Percentiles rank a stretch among this genome's conserved stretches.
These are phyloP conservation scores for Parietichytrium sp. DNA, from an alignment of 108 stramenopile species.

Conservation along the genomic window DNA sequence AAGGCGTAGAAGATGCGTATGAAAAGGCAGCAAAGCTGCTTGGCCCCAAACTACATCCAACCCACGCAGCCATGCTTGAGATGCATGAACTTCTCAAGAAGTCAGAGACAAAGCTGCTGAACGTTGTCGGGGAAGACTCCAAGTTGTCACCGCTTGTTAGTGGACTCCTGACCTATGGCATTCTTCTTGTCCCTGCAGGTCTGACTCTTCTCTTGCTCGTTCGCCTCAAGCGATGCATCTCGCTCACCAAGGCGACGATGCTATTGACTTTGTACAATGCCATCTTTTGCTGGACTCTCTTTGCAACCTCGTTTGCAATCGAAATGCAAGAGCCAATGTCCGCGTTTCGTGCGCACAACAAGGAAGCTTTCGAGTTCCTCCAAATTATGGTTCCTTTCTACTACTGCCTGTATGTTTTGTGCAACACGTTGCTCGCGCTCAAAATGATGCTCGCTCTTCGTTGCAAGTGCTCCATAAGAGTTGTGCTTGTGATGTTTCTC, in stretches of 20 bases:
- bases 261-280: constrained; percentile 16
- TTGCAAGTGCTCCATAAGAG: not conserved
- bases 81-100: not conserved
- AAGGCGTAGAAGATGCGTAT: constrained; percentile 12
- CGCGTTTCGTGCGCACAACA: not conserved
- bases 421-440: not conserved
- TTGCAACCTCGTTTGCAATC: constrained; percentile 8
- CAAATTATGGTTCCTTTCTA: constrained; percentile 31
- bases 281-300: not conserved
- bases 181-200: not conserved
- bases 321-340: constrained; percentile 9
- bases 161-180: constrained; percentile 28
- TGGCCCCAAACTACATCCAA: not conserved
- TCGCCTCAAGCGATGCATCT: constrained; percentile 40
- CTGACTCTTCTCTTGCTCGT: not conserved
- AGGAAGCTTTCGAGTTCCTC: constrained; percentile 8
- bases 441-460: not conserved
- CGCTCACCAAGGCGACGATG: constrained; percentile 35
- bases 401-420: not conserved
- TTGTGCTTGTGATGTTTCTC: not conserved
- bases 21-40: constrained; percentile 31
- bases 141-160: not conserved
- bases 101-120: not conserved
- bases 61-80: not conserved
- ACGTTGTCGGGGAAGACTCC: constrained; percentile 1